Conservation (phyloP, 352 stramenopile species). For the Peronospora destructor region DNA sequence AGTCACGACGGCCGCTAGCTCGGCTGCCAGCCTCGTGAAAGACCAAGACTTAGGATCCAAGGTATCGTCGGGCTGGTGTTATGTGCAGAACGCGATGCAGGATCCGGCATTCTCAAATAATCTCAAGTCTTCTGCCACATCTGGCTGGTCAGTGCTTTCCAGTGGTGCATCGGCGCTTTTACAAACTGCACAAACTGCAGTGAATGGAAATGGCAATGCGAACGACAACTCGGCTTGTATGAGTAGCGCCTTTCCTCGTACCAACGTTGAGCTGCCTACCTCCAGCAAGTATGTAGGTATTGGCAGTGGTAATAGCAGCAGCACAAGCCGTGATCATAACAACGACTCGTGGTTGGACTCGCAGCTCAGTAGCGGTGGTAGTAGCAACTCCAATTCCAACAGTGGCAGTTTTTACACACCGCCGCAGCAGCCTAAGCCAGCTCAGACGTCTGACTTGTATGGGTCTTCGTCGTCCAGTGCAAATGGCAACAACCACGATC, state of each 20-base stretch:
- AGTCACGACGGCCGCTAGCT: conserved; percentile 55
- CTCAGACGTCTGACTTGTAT: conserved; percentile 42
- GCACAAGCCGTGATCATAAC: conserved; percentile 40
- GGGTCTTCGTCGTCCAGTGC: conserved; percentile 35
- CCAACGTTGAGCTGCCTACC: conserved; percentile 47
- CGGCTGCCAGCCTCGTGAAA: conserved; percentile 63
- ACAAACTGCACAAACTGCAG: conserved; percentile 55
- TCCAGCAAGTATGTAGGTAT: conserved; percentile 63
- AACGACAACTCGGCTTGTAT: conserved; percentile 16
- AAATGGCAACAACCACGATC: conserved; percentile 25
- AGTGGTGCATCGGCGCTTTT: conserved; percentile 54
- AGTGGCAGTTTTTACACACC: conserved; percentile 17
- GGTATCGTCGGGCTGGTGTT: conserved; percentile 73
- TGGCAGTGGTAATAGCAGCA: conserved; percentile 30
- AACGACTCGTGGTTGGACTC: conserved; percentile 68
- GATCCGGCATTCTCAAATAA: conserved; percentile 64
- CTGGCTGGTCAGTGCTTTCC: conserved; percentile 67
- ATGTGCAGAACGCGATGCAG: conserved; percentile 62
- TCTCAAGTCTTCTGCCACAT: conserved; percentile 75
- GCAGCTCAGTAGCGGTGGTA: conserved; percentile 30
- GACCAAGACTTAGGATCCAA: conserved; percentile 71
- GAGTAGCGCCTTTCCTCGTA: conserved; percentile 41
- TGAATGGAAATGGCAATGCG: conserved; percentile 29
- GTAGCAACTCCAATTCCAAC: conserved; percentile 11
- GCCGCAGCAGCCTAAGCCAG: conserved; percentile 20